Conservation (phyloP, 345 rosid genomes). For the Theobroma cacao region DNA sequence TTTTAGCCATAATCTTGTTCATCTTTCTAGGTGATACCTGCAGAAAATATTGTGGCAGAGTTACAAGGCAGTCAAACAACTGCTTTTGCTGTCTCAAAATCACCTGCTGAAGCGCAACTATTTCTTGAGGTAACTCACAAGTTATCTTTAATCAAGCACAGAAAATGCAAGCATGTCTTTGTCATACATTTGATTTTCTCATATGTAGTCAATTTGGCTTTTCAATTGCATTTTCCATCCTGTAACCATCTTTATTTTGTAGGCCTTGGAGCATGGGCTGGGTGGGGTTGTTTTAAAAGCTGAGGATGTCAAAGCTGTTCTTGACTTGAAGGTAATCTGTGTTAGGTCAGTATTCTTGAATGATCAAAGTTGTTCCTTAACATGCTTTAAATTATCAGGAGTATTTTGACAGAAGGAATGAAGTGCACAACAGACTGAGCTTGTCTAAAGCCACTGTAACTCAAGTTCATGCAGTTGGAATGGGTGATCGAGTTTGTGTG, state of each 20-base stretch:
- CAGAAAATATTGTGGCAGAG: conserved; percentile 81
- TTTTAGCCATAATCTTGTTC: not conserved
- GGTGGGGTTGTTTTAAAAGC: conserved; percentile 73
- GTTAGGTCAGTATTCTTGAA: conserved; percentile 4
- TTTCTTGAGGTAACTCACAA: conserved; percentile 61
- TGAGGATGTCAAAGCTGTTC: conserved; percentile 56
- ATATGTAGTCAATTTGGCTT: not conserved
- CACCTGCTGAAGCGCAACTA: conserved; percentile 57
- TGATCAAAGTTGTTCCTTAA: conserved; percentile 24
- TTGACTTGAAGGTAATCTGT: conserved; percentile 60
- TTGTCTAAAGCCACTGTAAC: conserved; percentile 64
- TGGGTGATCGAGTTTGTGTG: conserved; percentile 94
- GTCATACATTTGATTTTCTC: not conserved
- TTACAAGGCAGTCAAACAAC: conserved; percentile 74
- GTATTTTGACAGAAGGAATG: conserved; percentile 74
- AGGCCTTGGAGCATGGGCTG: conserved; percentile 88
- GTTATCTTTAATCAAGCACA: not conserved
- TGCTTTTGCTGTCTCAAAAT: conserved; percentile 68
- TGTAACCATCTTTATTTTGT: not conserved
- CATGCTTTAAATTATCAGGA: conserved; percentile 45
- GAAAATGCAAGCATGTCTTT: not conserved
- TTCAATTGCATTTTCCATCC: not conserved
- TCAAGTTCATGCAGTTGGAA: conserved; percentile 54
- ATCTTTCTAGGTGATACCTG: conserved; percentile 65
- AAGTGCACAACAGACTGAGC: conserved; percentile 50